Base-by-base conservation (phyloP, 2,329 filamentous ascomycete genomes). In the Paecilomyces variotii region DNA sequence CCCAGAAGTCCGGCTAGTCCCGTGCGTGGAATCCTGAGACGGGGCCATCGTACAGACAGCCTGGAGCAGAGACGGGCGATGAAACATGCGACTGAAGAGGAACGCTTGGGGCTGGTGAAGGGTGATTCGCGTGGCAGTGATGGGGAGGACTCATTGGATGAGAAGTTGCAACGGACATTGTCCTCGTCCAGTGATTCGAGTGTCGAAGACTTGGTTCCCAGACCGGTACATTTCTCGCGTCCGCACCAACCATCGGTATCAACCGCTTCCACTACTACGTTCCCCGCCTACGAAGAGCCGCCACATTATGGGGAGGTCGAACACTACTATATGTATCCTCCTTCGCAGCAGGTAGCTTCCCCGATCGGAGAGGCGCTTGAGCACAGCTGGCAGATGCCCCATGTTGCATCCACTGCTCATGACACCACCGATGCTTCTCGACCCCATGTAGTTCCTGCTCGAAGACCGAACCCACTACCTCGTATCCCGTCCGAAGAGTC, bases 101-200 rank as follows among this genome's bases (percentile, higher is more conserved):
- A 96, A 74, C 80, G 84, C 19, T 74, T 93, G 5, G 91, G 91
- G 0, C 82, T 96, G 3, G 91, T 96, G n/a, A 88, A 87, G 65
- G 88, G 89, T 27, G 88, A 91, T 68, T 80, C 79, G 6, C 67
- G 63, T 5, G 55, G 54, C 19, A 54, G 59, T 1, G 67, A 71
- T 49, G 67, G 66, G 28, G 66, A 68, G 54, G 60, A 60, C 12
- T 45, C 64, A 12, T 62, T 59, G 51, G 55, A 70, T 25, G 72
- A 73, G 55, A 72, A 70, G 54, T 55, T 71, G 9, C 65, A 68
- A 6, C 67, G 69, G 55, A 64, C 30, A 19, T 62, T 60, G 57
- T 65, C 61, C 2, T 60, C 61, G 1, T 61, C 59, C 24, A 61
- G 60, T 30, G 61, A 62, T 24, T 64, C 64, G 5, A 58, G 61